Base-by-base conservation (phyloP, 768 basidiomycete genomes). In the Boletellus sp. region DNA sequence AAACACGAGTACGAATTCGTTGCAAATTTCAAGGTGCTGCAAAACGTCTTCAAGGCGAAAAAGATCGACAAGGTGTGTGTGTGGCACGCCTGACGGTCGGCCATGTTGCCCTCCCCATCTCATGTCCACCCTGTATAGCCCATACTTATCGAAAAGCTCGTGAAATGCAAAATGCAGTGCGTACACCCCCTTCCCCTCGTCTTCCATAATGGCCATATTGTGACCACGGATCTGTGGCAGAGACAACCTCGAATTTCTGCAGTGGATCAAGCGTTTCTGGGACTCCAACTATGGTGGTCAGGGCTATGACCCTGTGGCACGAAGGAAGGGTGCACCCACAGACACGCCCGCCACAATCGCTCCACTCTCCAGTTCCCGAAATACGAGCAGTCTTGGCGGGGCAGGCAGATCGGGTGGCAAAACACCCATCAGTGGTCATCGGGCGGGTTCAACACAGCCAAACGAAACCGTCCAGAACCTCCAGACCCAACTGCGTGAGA, bases 101-200 rank as follows among this genome's bases (percentile, higher is more conserved):
- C 23, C 50, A 32, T 10, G n/a, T 42, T 2, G 45, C 28, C 56
- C n/a, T 11, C 3, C 4, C 12, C 38, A 26, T 24, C 36, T 48
- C 47, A 56, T 38, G 34, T 24, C 24, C 39, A 3, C 41, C 28
- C 28, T 28, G 19, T 31, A 10, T 58, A 96, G 92, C 94, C 94
- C 23, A 94, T 99, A 67, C 90, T 80, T 7, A 87, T 99, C n/a
- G 95, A 98, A 60, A 86, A 78, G 61, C 83, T 99, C 33, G 83
- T 90, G 42, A 94, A 94, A 72, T 99, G 96, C 76, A 98, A 97
- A 75, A 98, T 98, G 94, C 95, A 97, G 87, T 90, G 73, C 67
- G 89, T 84, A 44, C 42, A 50, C 23, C 28, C 55, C 34, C 13
- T 31, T 20, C 28, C 55, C 34, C 13, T 31, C 34, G 13, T 10